Evolutionary conservation across 2,329 filamentous ascomycete species (phyloP), one percentile per base, ranked within the genome.

Genomic region (Neospermospora avenae): DNA sequence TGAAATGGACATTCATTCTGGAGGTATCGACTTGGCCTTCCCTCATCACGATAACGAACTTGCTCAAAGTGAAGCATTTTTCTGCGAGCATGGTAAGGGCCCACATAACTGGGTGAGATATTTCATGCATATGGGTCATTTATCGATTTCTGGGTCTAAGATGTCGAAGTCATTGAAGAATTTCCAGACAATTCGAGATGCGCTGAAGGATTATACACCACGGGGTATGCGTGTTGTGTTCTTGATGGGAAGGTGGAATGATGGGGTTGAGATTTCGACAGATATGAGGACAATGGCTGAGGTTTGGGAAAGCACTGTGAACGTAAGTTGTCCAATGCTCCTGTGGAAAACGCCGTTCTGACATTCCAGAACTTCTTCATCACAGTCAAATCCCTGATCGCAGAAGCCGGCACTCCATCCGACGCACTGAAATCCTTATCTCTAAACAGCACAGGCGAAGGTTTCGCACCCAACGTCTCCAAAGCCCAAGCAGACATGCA

Each of bases 151-250:
- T 25, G 93, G 93, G 0, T 91, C 87, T 22, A 98, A 98, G 74
- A 98, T 98, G 93, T 93, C 89, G 59, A 98, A 98, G 75, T 91
- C 87, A 16, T 77, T 98, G 59, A 97, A 98, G 78, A 98, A 97
- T 74, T 97, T 97, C 74, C 91, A 91, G 42, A 96, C 93, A 0
- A 96, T 98, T 63, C 84, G 91, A 31, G 90, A 96, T 73, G 92
- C 93, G 0, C 77, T 98, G 7, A 76, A 78, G 1, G 80, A 76
- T 11, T 96, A 91, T 80, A 95, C 90, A 0, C 81, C 92, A 0
- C 82, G 93, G 61, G 86, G 86, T 58, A 81, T 97, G 77, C 84
- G 93, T 48, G 89, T 96, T 56, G 88, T 95, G 16, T 96, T 97
- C 76, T 75, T 98, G 48, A 84, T 96, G 68, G 91, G 93, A 46